A percentile compares a stretch with the other conserved stretches of the same genome.
phyloP scores from a whole-genome alignment of 495 filamentous ascomycete species.

The Penicillium cosmopolitanum region DNA sequence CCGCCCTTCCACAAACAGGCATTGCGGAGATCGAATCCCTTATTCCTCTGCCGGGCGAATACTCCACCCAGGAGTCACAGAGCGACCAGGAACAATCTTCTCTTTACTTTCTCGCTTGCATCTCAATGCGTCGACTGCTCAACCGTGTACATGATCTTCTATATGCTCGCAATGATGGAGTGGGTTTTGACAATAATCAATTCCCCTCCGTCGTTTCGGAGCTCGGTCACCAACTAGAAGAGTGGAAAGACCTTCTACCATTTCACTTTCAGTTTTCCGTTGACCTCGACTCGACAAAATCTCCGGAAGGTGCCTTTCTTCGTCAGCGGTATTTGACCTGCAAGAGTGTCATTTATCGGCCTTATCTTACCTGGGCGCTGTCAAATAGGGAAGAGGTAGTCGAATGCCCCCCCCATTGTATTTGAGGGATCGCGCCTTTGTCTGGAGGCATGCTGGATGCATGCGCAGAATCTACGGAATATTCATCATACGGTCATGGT shows the following conservation, averaged over 20 bases:
- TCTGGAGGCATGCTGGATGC: slow-evolving; percentile 44
- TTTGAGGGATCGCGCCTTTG: slow-evolving; percentile 40
- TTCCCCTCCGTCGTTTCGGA: slow-evolving; percentile 46
- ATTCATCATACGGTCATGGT: slow-evolving; percentile 48
- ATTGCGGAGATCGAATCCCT: slow-evolving; percentile 49
- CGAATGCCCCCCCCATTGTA: slow-evolving; percentile 22
- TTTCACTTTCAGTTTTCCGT: slow-evolving; percentile 41
- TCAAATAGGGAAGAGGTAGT: slow-evolving; percentile 27
- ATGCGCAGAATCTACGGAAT: slow-evolving; percentile 42
- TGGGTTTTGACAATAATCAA: slow-evolving; percentile 37
- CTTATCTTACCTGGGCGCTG: slow-evolving; percentile 48
- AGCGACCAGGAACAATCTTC: slow-evolving; percentile 29
- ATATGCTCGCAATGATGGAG: slow-evolving; percentile 30
- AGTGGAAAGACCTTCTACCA: slow-evolving; percentile 48
- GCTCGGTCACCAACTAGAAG: slow-evolving; percentile 46
- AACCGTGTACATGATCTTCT: slow-evolving; percentile 36
- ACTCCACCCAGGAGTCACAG: slow-evolving; percentile 22
- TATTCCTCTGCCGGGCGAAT: slow-evolving; percentile 40
- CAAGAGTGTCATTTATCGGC: slow-evolving; percentile 51
- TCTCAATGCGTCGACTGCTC: slow-evolving; percentile 44
- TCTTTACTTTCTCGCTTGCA: slow-evolving; percentile 40
- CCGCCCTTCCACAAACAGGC: slow-evolving; percentile 45
- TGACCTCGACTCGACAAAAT: slow-evolving; percentile 22
- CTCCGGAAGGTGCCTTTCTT: slow-evolving; percentile 42
- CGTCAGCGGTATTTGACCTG: slow-evolving; percentile 51